Conservation (phyloP, 805 yeast species). For the Komagataella pseudopastoris region DNA sequence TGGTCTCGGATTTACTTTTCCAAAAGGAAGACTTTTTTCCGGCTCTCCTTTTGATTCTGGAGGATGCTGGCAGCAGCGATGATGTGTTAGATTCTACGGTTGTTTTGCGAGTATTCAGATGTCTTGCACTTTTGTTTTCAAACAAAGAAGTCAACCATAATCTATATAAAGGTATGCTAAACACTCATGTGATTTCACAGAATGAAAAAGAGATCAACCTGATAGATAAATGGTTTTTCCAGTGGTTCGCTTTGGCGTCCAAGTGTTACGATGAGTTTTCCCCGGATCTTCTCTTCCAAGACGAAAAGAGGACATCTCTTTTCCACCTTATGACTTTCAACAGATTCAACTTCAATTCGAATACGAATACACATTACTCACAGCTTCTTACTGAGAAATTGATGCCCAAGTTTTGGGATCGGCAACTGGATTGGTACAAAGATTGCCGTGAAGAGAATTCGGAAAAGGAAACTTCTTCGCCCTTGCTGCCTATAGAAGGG, state of each 20-base stretch:
- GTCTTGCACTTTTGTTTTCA: background rate
- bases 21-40: background rate
- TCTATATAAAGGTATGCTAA: background rate
- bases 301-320: background rate
- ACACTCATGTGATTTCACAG: background rate
- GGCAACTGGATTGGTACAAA: background rate
- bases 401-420: background rate
- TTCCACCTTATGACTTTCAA: background rate
- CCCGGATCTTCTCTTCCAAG: background rate
- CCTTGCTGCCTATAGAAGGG: background rate
- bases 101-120: background rate
- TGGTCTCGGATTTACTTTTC: background rate
- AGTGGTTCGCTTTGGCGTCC: background rate
- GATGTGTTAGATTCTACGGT: background rate
- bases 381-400: background rate
- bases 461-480: background rate
- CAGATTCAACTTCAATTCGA: background rate
- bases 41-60: background rate
- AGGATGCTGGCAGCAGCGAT: background rate
- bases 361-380: background rate
- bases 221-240: background rate
- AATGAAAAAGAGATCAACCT: background rate
- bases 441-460: background rate
- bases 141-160: background rate
- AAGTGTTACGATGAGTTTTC: background rate